Conservation (phyloP, 2,329 filamentous ascomycete genomes). For the Trichoderma sp. region DNA sequence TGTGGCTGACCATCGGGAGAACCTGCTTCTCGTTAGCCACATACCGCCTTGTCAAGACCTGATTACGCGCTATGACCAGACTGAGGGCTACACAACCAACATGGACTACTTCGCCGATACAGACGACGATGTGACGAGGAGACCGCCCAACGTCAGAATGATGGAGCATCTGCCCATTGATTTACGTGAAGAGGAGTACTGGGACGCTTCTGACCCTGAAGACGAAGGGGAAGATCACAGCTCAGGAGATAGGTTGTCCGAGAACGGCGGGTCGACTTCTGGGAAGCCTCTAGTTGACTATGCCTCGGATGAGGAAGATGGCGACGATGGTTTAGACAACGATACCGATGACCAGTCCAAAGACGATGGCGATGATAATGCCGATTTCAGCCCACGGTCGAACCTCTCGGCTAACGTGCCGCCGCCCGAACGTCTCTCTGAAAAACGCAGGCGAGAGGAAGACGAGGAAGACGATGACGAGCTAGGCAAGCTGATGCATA, state of each 20-base stretch:
- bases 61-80: conserved; percentile 74
- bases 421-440: conserved; percentile 74
- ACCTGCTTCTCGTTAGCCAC: conserved; percentile 71
- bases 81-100: conserved; percentile 63
- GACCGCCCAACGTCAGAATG: conserved; percentile 51
- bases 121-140: conserved; percentile 54
- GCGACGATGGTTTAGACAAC: conserved; percentile 57
- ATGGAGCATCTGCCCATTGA: conserved; percentile 74
- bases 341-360: conserved; percentile 37
- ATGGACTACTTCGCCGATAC: conserved; percentile 72
- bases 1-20: conserved; percentile 79
- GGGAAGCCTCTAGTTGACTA: conserved; percentile 82
- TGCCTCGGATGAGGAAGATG: conserved; percentile 80
- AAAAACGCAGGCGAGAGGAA: conserved; percentile 88
- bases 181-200: conserved; percentile 86
- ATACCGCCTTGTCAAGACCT: conserved; percentile 80
- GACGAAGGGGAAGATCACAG: conserved; percentile 60
- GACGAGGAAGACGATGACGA: conserved; percentile 81
- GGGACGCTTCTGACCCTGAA: conserved; percentile 83
- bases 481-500: conserved; percentile 73
- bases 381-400: conserved; percentile 24
- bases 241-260: conserved; percentile 39
- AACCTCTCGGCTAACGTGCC: conserved; percentile 37
- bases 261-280: conserved; percentile 59
- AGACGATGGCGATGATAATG: conserved; percentile 34